Evolutionary conservation across 495 filamentous ascomycete species (phyloP).

Genomic region (Articulospora tetracladia): DNA sequence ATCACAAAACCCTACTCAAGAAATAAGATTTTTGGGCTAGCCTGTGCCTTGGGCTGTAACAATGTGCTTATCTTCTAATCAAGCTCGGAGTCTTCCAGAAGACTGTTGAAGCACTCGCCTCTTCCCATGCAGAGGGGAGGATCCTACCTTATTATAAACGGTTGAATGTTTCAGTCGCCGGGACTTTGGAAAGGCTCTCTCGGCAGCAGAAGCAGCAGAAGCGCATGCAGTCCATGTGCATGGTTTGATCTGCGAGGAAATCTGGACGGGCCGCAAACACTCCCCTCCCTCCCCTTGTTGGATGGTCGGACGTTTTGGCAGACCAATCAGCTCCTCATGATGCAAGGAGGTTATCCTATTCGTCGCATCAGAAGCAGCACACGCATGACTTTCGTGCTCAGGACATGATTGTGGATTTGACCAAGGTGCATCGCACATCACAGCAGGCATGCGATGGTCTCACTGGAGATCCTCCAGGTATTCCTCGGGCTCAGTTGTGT

Average conservation of each 20-base stretch:
- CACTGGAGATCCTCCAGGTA: slow-evolving; percentile 1
- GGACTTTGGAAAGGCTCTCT: background rate
- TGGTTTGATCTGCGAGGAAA: slow-evolving; percentile 5
- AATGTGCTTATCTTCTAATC: no score
- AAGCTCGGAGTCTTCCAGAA: no score
- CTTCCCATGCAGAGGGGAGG: background rate
- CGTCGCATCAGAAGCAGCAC: background rate
- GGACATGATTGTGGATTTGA: background rate
- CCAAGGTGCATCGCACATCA: slow-evolving; percentile 6
- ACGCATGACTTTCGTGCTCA: background rate
- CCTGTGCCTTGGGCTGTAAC: no score
- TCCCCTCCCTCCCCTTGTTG: background rate
- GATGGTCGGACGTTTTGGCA: background rate
- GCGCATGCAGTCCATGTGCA: background rate
- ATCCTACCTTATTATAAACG: background rate
- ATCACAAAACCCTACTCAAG: slow-evolving; percentile 19
- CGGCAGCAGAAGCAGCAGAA: background rate
- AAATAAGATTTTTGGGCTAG: background rate
- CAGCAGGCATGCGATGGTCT: slow-evolving; percentile 5
- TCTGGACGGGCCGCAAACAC: slow-evolving; percentile 11
- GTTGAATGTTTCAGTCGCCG: background rate
- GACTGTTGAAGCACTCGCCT: no score
- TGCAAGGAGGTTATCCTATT: background rate
- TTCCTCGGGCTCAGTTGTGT: background rate
- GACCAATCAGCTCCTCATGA: slow-evolving; percentile 6